A percentile compares a stretch with the other conserved stretches of the same genome.
These are phyloP conservation scores for Lunularia cruciata DNA, from an alignment of 225 moss, liverwort and hornwort genomes.

Conservation along the genomic window DNA sequence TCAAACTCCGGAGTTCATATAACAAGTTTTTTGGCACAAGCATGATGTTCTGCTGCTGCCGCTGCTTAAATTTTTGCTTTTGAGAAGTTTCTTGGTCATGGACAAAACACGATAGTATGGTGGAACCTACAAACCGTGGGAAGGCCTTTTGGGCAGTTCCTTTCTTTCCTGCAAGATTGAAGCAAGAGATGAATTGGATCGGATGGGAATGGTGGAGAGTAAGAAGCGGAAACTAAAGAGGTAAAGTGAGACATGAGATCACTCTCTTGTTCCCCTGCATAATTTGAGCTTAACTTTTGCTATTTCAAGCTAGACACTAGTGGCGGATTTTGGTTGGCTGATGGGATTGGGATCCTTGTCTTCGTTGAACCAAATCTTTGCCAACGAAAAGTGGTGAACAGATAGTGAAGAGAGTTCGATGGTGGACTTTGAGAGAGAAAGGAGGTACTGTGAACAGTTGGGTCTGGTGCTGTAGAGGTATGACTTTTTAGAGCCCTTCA, in stretches of 20 bases:
- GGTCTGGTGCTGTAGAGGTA: constrained; percentile 1
- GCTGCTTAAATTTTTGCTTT: too few species aligned
- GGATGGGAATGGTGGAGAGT: not conserved
- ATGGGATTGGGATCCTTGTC: not conserved
- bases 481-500: not conserved
- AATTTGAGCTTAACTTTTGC: not conserved
- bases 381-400: not conserved
- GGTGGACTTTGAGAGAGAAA: not conserved
- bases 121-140: too few species aligned
- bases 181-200: not conserved
- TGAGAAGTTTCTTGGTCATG: too few species aligned
- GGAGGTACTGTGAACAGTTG: not conserved
- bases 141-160: too few species aligned
- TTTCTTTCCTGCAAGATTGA: not conserved
- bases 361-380: not conserved
- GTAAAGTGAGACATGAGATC: not conserved
- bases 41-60: too few species aligned
- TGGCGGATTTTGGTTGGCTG: not conserved
- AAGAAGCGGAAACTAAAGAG: too few species aligned
- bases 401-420: too few species aligned
- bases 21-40: too few species aligned
- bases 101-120: too few species aligned
- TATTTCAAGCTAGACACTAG: not conserved
- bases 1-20: too few species aligned
- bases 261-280: constrained; percentile 4